Evolutionary conservation across 495 filamentous ascomycete species (phyloP).

Genomic region (Talaromyces stipitatus): DNA sequence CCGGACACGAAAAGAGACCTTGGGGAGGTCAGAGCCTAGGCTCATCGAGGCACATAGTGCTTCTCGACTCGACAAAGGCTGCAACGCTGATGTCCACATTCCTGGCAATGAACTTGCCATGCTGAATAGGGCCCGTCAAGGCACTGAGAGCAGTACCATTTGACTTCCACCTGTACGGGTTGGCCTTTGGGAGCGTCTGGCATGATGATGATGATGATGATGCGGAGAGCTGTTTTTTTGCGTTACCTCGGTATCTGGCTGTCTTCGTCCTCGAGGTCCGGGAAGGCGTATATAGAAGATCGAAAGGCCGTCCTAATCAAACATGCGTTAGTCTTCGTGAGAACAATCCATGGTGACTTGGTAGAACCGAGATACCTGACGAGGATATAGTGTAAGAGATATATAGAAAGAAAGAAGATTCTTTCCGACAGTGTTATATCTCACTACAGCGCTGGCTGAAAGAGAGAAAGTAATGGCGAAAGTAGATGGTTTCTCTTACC

Average conservation of each 20-base stretch:
- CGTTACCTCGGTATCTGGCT: no score
- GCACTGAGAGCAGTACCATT: not conserved
- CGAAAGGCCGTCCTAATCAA: not conserved
- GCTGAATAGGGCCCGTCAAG: not conserved
- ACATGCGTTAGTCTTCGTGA: not conserved
- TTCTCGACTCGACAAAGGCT: not conserved
- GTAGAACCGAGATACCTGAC: not conserved
- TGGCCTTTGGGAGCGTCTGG: not conserved
- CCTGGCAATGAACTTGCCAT: not conserved
- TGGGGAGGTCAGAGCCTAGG: not conserved
- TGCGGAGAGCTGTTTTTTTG: no score
- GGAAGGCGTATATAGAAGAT: not conserved
- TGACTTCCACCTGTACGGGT: not conserved
- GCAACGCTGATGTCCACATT: not conserved
- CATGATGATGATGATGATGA: no score
- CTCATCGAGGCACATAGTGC: not conserved
- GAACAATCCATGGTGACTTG: not conserved
- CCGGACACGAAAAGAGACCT: not conserved
- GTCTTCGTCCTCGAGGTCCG: not conserved
- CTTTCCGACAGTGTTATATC: not conserved
- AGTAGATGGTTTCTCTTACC: not conserved
- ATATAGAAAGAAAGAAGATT: not conserved
- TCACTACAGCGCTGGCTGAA: no score
- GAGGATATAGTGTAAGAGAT: not conserved
- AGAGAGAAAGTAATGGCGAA: not conserved